Evolutionary conservation across 176 grass and related monocot genomes (phyloP), one percentile per base, ranked within the genome.

Genomic region (Carex parvula): DNA sequence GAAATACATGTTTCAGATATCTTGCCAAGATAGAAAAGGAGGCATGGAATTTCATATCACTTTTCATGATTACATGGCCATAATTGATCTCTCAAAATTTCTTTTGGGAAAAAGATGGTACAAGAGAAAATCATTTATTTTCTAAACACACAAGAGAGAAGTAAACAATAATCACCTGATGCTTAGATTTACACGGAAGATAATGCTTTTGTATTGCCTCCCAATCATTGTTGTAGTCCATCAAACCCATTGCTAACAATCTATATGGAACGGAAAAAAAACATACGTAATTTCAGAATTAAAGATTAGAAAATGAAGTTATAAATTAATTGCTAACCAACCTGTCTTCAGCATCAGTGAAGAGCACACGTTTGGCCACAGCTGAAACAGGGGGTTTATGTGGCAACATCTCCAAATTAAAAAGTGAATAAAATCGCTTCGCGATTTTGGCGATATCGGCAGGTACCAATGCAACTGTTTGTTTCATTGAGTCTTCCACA

Each of bases 281-380:
- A 41, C 55, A 55, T 30, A 55, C 63, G 30, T 6, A 64, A 87
- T 77, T 61, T 52, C 29, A 62, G 3, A 59, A 21, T 22, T 24
- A 76, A 75, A 81, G 8, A 61, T 24, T 89, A 88, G 18, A 55
- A 86, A 86, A 9, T 82, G 24, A 54, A 44, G 83, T 84, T 86
- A 22, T 79, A 80, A 83, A 80, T 44, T 24, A 74, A 54, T 13
- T 20, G 81, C 74, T 65, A 3, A 53, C 67, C 63, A 17, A 93
- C 95, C 89, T 72, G 41, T 99, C 96, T 87, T 99, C 96, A 50
- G 96, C 96, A 93, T 99, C 96, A 87, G 93, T 99, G 76, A 99
- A 99, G 72, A 93, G 84, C 64, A 99, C 86, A 67, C 89, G 87
- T 61, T 87, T 95, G 77, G 88, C 91, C 73, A 92, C 83, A 67